Conservation (phyloP, 2,329 filamentous ascomycete species). For the Colletotrichum sp. region DNA sequence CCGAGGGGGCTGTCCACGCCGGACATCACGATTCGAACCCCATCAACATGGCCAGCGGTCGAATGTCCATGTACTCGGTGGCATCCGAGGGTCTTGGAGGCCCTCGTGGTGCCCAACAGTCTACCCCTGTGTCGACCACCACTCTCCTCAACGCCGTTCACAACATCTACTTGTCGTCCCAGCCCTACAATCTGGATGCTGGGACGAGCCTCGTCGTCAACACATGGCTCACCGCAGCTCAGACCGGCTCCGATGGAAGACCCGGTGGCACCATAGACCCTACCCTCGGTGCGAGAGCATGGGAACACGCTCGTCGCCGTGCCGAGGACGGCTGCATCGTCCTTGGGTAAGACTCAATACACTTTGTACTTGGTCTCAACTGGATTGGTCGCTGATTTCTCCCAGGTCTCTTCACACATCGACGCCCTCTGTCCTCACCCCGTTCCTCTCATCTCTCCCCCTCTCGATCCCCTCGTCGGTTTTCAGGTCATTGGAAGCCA, state of each 20-base stretch:
- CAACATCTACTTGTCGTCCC: conserved; percentile 81
- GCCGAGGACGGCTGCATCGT: conserved; percentile 96
- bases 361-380: not conserved
- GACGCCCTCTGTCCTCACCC: conserved; percentile 80
- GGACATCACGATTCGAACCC: conserved; percentile 32
- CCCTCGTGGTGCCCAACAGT: conserved; percentile 66
- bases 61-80: conserved; percentile 74
- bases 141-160: conserved; percentile 92
- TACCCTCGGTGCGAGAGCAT: conserved; percentile 79
- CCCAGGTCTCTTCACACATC: conserved; percentile 85
- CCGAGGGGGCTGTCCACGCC: conserved; percentile 43
- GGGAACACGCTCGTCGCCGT: conserved; percentile 94
- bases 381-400: not conserved
- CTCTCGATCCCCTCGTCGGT: conserved; percentile 77
- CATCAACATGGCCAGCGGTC: conserved; percentile 58
- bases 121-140: conserved; percentile 87
- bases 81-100: conserved; percentile 67
- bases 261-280: conserved; percentile 81
- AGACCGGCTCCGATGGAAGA: conserved; percentile 70
- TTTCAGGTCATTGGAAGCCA: conserved; percentile 78
- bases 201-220: conserved; percentile 93
- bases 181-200: conserved; percentile 87
- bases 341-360: conserved; percentile 68
- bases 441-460: conserved; percentile 83
- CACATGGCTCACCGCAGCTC: conserved; percentile 87